phyloP scores from a whole-genome alignment of 805 yeast genomes.

The Schwanniomyces vanrijiae region DNA sequence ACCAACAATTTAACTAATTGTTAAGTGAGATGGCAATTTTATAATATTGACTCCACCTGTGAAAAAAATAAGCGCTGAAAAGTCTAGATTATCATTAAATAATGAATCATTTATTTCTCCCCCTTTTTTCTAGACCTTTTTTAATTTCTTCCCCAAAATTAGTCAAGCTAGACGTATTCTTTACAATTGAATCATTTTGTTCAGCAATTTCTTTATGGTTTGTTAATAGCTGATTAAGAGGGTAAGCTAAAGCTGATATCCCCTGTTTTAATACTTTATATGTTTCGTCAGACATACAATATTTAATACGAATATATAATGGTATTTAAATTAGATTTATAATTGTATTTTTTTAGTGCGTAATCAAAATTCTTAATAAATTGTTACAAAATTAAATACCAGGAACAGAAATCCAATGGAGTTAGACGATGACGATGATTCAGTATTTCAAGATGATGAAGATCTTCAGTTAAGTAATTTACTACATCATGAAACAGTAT shows the following conservation, averaged over 20 bases:
- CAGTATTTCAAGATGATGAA: slow-evolving; percentile 13
- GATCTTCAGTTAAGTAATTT: slow-evolving; percentile 7
- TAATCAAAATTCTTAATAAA: neutral
- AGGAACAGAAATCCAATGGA: neutral
- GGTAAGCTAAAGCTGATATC: slow-evolving; percentile 21
- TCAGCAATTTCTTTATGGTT: slow-evolving; percentile 29
- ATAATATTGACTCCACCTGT: too few relatives aligned
- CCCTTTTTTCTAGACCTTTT: neutral
- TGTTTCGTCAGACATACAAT: neutral
- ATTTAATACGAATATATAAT: neutral
- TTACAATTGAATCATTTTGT: slow-evolving; percentile 25
- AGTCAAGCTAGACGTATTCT: slow-evolving; percentile 21
- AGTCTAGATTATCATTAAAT: too few relatives aligned
- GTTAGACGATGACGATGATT: slow-evolving; percentile 10
- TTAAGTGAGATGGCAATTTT: too few relatives aligned
- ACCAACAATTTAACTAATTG: too few relatives aligned
- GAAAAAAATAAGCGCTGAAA: too few relatives aligned
- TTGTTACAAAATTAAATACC: neutral
- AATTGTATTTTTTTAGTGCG: neutral
- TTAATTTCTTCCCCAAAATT: slow-evolving; percentile 1
- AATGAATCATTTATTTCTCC: neutral
- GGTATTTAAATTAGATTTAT: neutral
- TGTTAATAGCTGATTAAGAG: slow-evolving; percentile 22
- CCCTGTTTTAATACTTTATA: slow-evolving; percentile 8
- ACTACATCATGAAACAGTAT: neutral